A percentile compares a stretch with the other conserved stretches of the same genome.
Evolutionary conservation across 768 basidiomycete species (phyloP).

Genomic region (Hirschioporus abietinus): DNA sequence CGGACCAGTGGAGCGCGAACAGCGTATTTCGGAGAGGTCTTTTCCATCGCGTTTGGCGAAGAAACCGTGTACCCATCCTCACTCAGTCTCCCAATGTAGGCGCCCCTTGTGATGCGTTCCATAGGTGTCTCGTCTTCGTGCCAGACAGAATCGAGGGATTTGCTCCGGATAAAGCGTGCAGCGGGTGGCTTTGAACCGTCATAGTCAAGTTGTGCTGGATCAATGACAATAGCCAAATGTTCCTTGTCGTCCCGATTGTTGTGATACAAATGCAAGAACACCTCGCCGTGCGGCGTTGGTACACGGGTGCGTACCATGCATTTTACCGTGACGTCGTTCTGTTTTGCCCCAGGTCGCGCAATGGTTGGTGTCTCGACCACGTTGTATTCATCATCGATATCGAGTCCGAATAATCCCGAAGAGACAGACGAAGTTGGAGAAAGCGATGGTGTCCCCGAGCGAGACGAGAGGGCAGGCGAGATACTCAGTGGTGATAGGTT

Average conservation of each 20-base stretch:
- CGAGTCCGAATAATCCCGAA: conserved; percentile 4
- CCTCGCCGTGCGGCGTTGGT: conserved; percentile 91
- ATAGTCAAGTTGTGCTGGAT: conserved; percentile 76
- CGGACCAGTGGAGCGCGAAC: conserved; percentile 80
- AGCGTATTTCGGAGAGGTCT: conserved; percentile 12
- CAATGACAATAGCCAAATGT: conserved; percentile 92
- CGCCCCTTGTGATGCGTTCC: conserved; percentile 90
- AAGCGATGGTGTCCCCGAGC: conserved; percentile 7
- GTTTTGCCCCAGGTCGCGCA: not conserved
- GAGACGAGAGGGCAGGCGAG: conserved; percentile 4
- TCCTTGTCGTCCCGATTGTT: conserved; percentile 91
- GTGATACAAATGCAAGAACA: conserved; percentile 92
- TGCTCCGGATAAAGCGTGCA: conserved; percentile 69
- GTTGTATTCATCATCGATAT: not conserved
- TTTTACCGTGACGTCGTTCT: conserved; percentile 55
- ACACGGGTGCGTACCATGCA: conserved; percentile 98
- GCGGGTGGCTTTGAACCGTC: conserved; percentile 25
- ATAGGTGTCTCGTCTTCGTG: conserved; percentile 80
- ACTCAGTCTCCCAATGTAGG: conserved; percentile 84
- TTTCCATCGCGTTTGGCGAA: conserved; percentile 16
- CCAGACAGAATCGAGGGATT: conserved; percentile 81
- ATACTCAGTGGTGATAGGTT: conserved; percentile 25
- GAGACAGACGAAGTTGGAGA: conserved; percentile 8
- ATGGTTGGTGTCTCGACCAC: not conserved
- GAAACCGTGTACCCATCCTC: conserved; percentile 38